These are phyloP conservation scores for Helianthus annuus DNA, from an alignment of 129 eudicot species.

Conservation along the genomic window DNA sequence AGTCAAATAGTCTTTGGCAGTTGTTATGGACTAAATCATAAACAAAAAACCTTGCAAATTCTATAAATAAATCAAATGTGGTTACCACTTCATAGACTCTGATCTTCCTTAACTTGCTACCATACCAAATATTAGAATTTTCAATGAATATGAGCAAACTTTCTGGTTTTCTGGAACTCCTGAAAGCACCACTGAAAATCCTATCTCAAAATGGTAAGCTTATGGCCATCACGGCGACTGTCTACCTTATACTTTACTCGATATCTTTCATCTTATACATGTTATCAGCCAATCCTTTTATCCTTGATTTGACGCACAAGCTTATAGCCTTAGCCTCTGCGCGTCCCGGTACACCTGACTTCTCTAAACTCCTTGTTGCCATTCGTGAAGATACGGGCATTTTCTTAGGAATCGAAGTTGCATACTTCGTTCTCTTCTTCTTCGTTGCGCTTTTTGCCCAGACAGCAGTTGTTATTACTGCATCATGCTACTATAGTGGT, in stretches of 20 bases:
- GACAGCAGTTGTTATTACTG: conserved; percentile 19
- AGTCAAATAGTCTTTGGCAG: conserved; percentile 10
- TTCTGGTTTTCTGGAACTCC: conserved; percentile 31
- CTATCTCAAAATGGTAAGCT: conserved; percentile 44
- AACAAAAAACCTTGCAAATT: not conserved
- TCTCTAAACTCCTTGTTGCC: conserved; percentile 13
- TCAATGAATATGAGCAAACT: no score
- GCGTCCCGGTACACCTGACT: conserved; percentile 29
- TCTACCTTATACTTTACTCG: conserved; percentile 31
- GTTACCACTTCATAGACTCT: no score
- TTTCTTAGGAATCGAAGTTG: conserved; percentile 25
- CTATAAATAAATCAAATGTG: not conserved
- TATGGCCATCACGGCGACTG: conserved; percentile 29
- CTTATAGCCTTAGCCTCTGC: not conserved
- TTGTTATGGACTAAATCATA: not conserved
- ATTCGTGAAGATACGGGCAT: conserved; percentile 28
- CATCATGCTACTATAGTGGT: conserved; percentile 34
- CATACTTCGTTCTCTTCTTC: conserved; percentile 18
- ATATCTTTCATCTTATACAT: conserved; percentile 19
- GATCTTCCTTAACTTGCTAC: no score
- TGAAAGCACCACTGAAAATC: conserved; percentile 42
- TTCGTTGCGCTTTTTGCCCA: conserved; percentile 15
- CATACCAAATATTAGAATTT: no score
- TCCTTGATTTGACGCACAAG: conserved; percentile 7
- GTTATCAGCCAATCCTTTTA: conserved; percentile 10